Evolutionary conservation across 805 yeast genomes (phyloP), one percentile per base, ranked within the genome.

Genomic region (Saccharomyces eubayanus): DNA sequence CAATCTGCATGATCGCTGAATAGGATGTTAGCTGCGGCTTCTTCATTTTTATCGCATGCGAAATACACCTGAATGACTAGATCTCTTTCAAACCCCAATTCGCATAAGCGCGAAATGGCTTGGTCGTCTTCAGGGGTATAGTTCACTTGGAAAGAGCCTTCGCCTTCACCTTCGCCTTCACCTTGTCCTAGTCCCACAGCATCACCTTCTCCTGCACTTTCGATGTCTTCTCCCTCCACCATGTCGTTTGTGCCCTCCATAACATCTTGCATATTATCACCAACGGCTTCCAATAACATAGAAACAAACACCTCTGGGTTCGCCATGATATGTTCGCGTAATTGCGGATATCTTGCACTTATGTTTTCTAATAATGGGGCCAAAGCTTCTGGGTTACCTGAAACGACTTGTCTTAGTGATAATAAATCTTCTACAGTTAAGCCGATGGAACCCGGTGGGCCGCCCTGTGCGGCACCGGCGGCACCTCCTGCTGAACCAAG

Each of bases 21-120:
- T 62, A 94, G 77, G 66, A 89, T 81, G 74, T 94, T 94, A 24
- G 98, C 99, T 46, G 99, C 90, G 64, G 89, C 80, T 75, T 92
- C 97, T 74, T 94, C 99, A 72, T 94, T 89, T 74, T 90, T 92
- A 66, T 94, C 99, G 72, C 99, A 94, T 46, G 98, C 98, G 78
- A 94, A 84, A 74, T 89, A 94, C 30, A 95, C 96, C 74, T 91
- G 96, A 56, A 90, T 82, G 47, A 88, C 99, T 54, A 86, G 75
- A 61, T 84, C 79, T 61, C 96, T 81, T 60, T 89, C 96, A 64
- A 94, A 94, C 0, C 99, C 99, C 59, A 94, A 77, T 71, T 87
- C 97, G 69, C 96, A 86, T 59, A 94, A 78, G 67, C 99, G 82
- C 58, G 79, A 78, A 59, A 94, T 88, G n/a, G 98, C 96, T 56